phyloP scores from a whole-genome alignment of 495 filamentous ascomycete species.

The Aspergillus funiculosus region DNA sequence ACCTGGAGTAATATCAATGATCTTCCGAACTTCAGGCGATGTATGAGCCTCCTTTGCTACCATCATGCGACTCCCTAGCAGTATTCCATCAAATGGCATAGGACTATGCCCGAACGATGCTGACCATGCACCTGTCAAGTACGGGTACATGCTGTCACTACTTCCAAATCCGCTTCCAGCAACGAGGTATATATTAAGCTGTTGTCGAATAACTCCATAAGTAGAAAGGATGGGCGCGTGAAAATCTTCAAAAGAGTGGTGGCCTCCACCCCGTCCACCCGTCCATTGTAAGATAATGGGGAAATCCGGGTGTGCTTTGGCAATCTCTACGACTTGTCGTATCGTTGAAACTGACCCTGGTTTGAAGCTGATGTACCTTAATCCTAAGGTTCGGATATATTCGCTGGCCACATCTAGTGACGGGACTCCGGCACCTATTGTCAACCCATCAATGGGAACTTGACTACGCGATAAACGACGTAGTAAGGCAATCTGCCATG shows the following conservation, averaged over 20 bases:
- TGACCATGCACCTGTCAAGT: slow-evolving; percentile 44
- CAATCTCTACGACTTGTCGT: slow-evolving; percentile 43
- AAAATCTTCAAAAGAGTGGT: slow-evolving; percentile 50
- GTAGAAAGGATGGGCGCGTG: slow-evolving; percentile 42
- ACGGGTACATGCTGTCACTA: slow-evolving; percentile 43
- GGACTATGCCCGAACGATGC: slow-evolving; percentile 31
- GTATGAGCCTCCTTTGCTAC: slow-evolving; percentile 41
- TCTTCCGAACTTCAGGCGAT: slow-evolving; percentile 23
- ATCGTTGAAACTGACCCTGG: slow-evolving; percentile 43
- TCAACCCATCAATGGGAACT: slow-evolving; percentile 36
- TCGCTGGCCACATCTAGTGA: slow-evolving; percentile 43
- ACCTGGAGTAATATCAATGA: slow-evolving; percentile 28
- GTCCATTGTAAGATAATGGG: slow-evolving; percentile 49
- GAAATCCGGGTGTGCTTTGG: slow-evolving; percentile 40
- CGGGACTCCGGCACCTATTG: slow-evolving; percentile 48
- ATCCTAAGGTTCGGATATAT: slow-evolving; percentile 42
- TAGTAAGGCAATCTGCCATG: slow-evolving; percentile 33
- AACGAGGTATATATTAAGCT: slow-evolving; percentile 43
- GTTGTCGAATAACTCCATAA: slow-evolving; percentile 40
- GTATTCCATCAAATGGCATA: slow-evolving; percentile 48
- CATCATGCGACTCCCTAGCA: slow-evolving; percentile 48
- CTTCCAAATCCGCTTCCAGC: slow-evolving; percentile 47
- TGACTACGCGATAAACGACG: slow-evolving; percentile 20
- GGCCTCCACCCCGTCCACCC: slow-evolving; percentile 46
- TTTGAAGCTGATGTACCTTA: slow-evolving; percentile 48